phyloP scores from a whole-genome alignment of 1,284 basidiomycete species.

The Peniophora sp. region DNA sequence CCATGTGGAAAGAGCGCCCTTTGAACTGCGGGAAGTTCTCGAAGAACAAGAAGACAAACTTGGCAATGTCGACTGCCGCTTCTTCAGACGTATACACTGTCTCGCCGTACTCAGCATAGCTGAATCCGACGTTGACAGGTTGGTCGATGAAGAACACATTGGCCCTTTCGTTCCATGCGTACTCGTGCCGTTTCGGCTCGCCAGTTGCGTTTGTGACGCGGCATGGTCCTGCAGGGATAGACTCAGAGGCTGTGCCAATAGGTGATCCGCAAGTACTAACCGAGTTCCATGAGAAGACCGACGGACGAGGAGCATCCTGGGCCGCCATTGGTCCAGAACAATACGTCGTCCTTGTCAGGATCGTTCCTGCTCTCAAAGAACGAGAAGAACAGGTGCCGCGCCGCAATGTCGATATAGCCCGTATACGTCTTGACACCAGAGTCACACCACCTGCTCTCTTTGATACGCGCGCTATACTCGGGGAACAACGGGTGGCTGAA shows the following conservation, averaged over 20 bases:
- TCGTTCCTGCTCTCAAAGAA: constrained; percentile 30
- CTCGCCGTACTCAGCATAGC: too few species aligned
- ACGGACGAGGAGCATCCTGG: constrained; percentile 47
- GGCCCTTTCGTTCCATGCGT: constrained; percentile 50
- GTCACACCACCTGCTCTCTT: constrained; percentile 13
- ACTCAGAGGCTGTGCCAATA: constrained; percentile 6
- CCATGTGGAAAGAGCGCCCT: constrained; percentile 62
- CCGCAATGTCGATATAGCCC: constrained; percentile 54
- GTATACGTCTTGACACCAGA: constrained; percentile 25
- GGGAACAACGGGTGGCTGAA: constrained; percentile 12
- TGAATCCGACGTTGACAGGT: constrained; percentile 27
- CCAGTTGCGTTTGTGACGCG: constrained; percentile 22
- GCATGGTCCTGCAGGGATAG: constrained; percentile 19
- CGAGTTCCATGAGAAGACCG: constrained; percentile 61
- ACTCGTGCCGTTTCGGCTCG: constrained; percentile 44
- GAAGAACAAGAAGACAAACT: constrained; percentile 67
- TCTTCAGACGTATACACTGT: constrained; percentile 32
- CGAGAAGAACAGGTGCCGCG: constrained; percentile 47
- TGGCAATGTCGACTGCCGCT: constrained; percentile 60
- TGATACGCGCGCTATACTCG: constrained; percentile 11
- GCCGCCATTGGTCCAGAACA: constrained; percentile 53
- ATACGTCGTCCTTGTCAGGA: constrained; percentile 46
- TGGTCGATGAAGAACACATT: constrained; percentile 59
- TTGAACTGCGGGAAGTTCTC: constrained; percentile 64
- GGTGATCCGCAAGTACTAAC: constrained; percentile 35